Evolutionary conservation across 169 alveolate genomes (phyloP).

Genomic region (Blepharisma undulans): DNA sequence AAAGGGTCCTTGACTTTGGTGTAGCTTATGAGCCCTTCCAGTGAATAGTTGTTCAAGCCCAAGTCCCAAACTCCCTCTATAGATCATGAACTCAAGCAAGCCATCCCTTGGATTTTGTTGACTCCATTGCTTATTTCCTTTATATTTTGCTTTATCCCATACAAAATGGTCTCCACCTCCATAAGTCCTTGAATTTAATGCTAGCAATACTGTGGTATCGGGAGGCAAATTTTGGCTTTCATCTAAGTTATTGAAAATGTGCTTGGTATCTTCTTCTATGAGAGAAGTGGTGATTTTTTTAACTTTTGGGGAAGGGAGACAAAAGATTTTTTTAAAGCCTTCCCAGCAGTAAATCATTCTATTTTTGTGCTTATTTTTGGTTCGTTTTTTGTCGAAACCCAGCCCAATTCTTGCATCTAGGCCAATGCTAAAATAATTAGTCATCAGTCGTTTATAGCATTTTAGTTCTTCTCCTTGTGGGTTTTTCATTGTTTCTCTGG

Average conservation of each 20-base stretch:
- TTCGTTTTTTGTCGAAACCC: slow-evolving; percentile 90
- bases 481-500: slow-evolving; percentile 23
- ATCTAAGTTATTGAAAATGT: not conserved
- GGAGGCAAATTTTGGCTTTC: not conserved
- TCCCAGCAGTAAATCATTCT: slow-evolving; percentile 75
- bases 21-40: slow-evolving; percentile 46
- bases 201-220: slow-evolving; percentile 42
- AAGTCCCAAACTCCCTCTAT: slow-evolving; percentile 36
- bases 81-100: slow-evolving; percentile 46
- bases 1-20: slow-evolving; percentile 57
- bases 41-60: slow-evolving; percentile 40
- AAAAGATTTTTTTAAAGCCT: slow-evolving; percentile 82
- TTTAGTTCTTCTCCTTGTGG: slow-evolving; percentile 39
- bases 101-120: slow-evolving; percentile 49
- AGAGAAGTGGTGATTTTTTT: not conserved
- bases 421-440: slow-evolving; percentile 93
- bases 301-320: slow-evolving; percentile 47
- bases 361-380: slow-evolving; percentile 74
- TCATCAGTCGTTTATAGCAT: slow-evolving; percentile 70
- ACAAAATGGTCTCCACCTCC: slow-evolving; percentile 57
- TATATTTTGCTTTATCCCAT: slow-evolving; percentile 45
- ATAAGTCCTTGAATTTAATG: slow-evolving; percentile 48
- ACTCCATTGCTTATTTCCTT: not conserved
- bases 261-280: slow-evolving; percentile 18
- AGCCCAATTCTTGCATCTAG: slow-evolving; percentile 93